Percentiles rank a stretch among this genome's conserved stretches.
Conservation (phyloP, 2,329 filamentous ascomycete genomes). For the Pseudodiploospora longispora region DNA sequence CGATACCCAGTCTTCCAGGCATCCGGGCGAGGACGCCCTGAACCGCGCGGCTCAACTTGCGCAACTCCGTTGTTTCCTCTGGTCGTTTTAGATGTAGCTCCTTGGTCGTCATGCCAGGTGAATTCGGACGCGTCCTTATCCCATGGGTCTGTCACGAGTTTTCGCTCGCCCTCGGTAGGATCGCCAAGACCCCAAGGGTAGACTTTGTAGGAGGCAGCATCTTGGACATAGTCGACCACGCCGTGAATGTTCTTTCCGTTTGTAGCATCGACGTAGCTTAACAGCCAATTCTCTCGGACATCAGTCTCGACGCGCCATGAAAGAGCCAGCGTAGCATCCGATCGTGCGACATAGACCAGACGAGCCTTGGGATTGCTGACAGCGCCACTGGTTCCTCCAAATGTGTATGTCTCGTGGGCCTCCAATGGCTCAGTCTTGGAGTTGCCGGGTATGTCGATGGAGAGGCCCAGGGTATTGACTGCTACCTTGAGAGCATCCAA, state of each 20-base stretch:
- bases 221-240: constrained; percentile 43
- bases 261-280: constrained; percentile 42
- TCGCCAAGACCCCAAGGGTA: constrained; percentile 45
- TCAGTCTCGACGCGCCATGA: constrained; percentile 48
- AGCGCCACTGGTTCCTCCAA: constrained; percentile 38
- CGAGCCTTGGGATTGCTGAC: constrained; percentile 40
- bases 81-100: constrained; percentile 35
- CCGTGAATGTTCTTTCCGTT: constrained; percentile 32
- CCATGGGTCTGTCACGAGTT: constrained; percentile 34
- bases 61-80: constrained; percentile 47
- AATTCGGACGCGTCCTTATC: constrained; percentile 34
- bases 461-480: not conserved
- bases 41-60: constrained; percentile 37
- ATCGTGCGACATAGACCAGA: constrained; percentile 41
- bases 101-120: constrained; percentile 40
- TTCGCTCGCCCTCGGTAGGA: constrained; percentile 35
- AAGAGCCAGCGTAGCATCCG: constrained; percentile 31
- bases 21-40: not conserved
- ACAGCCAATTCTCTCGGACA: constrained; percentile 41
- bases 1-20: constrained; percentile 21
- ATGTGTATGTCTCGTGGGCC: constrained; percentile 12
- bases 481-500: not conserved
- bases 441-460: not conserved
- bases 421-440: not conserved
- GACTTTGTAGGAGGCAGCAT: constrained; percentile 41